Percentiles rank a stretch among this genome's conserved stretches.
Conservation (phyloP, 176 grass and related monocot genomes). For the Secale cereale region DNA sequence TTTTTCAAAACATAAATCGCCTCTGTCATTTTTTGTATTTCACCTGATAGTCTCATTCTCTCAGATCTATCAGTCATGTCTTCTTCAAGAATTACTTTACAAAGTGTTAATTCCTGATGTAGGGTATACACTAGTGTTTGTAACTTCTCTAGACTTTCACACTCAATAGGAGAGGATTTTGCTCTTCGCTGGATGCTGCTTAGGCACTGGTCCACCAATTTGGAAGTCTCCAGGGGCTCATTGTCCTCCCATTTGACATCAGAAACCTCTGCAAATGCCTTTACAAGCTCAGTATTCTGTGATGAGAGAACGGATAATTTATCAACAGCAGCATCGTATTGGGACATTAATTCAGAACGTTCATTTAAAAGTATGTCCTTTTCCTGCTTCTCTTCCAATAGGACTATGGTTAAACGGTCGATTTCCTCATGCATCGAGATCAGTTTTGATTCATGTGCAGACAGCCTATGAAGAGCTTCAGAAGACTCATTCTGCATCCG, state of each 20-base stretch:
- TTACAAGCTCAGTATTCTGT: slow-evolving; percentile 59
- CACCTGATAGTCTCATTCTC: slow-evolving; percentile 34
- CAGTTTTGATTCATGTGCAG: slow-evolving; percentile 61
- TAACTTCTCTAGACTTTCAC: slow-evolving; percentile 59
- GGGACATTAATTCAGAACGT: slow-evolving; percentile 59
- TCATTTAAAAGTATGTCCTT: slow-evolving; percentile 75
- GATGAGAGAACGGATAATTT: slow-evolving; percentile 55
- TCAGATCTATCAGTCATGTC: slow-evolving; percentile 51
- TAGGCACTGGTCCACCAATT: slow-evolving; percentile 50
- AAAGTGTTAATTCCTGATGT: slow-evolving; percentile 68
- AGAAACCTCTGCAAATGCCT: slow-evolving; percentile 59
- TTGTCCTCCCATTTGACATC: slow-evolving; percentile 49
- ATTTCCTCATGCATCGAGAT: slow-evolving; percentile 69
- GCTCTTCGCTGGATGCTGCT: slow-evolving; percentile 46
- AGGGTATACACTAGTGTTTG: slow-evolving; percentile 53
- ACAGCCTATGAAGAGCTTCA: slow-evolving; percentile 26
- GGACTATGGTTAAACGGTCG: slow-evolving; percentile 44
- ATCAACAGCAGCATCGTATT: slow-evolving; percentile 41
- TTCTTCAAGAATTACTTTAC: slow-evolving; percentile 82
- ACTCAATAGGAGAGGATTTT: slow-evolving; percentile 39
- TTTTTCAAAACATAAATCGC: slow-evolving; percentile 62
- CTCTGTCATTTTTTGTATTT: slow-evolving; percentile 44
- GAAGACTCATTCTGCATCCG: slow-evolving; percentile 59
- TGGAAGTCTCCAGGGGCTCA: slow-evolving; percentile 35
- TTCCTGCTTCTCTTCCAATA: slow-evolving; percentile 80